A percentile compares a stretch with the other conserved stretches of the same genome.
Evolutionary conservation across 2,329 filamentous ascomycete genomes (phyloP).

Genomic region (Sclerotinia trifoliorum): DNA sequence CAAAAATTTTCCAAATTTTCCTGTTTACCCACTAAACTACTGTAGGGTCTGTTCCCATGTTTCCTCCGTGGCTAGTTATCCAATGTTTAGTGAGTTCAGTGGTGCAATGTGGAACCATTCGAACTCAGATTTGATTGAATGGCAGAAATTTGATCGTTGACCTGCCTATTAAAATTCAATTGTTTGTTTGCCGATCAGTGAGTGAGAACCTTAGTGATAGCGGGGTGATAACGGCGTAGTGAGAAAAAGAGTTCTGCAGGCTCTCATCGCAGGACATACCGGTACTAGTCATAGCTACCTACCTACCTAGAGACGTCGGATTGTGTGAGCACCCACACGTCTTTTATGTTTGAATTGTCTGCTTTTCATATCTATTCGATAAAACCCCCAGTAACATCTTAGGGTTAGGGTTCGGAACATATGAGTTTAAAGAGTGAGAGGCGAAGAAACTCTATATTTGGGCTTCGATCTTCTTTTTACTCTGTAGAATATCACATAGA

Average conservation of each 20-base stretch:
- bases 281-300: background rate
- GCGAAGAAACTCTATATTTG: background rate
- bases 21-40: background rate
- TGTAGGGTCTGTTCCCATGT: background rate
- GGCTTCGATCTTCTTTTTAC: background rate
- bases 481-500: too few relatives aligned
- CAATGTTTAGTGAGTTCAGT: background rate
- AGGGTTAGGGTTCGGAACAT: conserved; percentile 16
- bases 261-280: background rate
- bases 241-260: background rate
- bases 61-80: background rate
- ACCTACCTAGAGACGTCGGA: background rate
- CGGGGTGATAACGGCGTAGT: conserved; percentile 9
- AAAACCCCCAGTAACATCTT: background rate
- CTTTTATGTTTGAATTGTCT: background rate
- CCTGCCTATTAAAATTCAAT: conserved; percentile 1
- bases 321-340: background rate
- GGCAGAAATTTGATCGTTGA: background rate
- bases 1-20: conserved; percentile 2
- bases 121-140: background rate
- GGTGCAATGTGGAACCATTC: background rate
- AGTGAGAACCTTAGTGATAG: background rate
- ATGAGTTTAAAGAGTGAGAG: background rate
- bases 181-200: background rate
- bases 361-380: background rate